These are phyloP conservation scores for Citrus reticulata DNA, from an alignment of 345 rosid species.

Conservation along the genomic window DNA sequence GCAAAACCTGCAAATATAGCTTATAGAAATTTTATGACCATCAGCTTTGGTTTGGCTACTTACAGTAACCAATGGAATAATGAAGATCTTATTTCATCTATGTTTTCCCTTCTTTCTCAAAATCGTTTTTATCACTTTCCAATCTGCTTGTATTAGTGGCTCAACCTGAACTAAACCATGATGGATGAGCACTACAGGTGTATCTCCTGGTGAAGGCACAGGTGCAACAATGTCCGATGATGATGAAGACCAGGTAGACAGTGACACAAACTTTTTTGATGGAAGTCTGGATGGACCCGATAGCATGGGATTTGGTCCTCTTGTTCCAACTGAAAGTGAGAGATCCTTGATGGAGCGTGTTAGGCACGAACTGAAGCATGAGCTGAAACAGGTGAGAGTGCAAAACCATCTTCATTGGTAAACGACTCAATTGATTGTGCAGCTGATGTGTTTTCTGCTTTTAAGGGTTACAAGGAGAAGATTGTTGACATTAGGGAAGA, in stretches of 20 bases:
- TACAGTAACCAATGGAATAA: background rate
- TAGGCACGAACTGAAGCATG: slow-evolving; percentile 81
- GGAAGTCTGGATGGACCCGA: slow-evolving; percentile 51
- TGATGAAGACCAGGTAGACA: slow-evolving; percentile 71
- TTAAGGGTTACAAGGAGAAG: slow-evolving; percentile 80
- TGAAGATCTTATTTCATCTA: background rate
- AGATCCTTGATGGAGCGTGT: slow-evolving; percentile 89
- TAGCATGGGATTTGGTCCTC: slow-evolving; percentile 82
- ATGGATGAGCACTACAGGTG: slow-evolving; percentile 38
- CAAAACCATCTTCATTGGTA: background rate
- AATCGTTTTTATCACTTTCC: background rate
- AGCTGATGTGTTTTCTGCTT: slow-evolving; percentile 12
- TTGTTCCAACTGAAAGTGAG: slow-evolving; percentile 76
- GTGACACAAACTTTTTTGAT: slow-evolving; percentile 52
- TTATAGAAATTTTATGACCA: background rate
- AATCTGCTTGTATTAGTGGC: background rate
- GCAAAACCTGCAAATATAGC: background rate
- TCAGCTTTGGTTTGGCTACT: background rate
- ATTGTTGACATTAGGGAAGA: slow-evolving; percentile 86
- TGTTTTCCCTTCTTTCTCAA: background rate
- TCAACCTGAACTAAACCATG: slow-evolving; percentile 8
- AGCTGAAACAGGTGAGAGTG: slow-evolving; percentile 68
- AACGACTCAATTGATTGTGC: background rate
- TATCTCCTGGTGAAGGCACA: slow-evolving; percentile 74
- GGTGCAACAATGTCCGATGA: slow-evolving; percentile 92